Evolutionary conservation across 306 rosid genomes (phyloP).

Genomic region (Vigna reflexopilosa): DNA sequence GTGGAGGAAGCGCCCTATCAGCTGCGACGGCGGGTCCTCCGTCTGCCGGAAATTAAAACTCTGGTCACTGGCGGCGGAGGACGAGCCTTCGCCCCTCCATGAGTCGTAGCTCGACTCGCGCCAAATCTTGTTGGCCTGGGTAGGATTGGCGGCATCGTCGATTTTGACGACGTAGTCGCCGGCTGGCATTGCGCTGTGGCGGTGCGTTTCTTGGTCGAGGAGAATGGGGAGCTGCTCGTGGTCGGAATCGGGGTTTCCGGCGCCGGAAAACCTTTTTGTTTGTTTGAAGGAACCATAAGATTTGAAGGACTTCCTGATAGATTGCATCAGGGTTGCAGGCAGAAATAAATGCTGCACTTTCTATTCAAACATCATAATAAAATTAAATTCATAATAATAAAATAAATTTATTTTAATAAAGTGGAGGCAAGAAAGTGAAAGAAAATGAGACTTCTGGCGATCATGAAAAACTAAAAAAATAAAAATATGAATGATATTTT

Average conservation of each 20-base stretch:
- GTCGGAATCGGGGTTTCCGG: constrained; percentile 11
- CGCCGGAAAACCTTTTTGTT: constrained; percentile 45
- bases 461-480: constrained; percentile 1
- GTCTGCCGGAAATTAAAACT: constrained; percentile 56
- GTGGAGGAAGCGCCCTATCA: constrained; percentile 73
- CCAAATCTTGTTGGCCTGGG: constrained; percentile 45
- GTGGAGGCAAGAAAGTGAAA: not conserved
- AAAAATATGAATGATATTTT: not conserved
- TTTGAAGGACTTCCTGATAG: constrained; percentile 68
- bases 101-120: constrained; percentile 67
- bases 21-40: constrained; percentile 84
- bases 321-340: constrained; percentile 54
- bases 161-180: constrained; percentile 62
- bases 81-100: constrained; percentile 42
- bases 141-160: constrained; percentile 25
- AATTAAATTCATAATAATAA: too few species aligned
- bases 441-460: not conserved
- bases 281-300: constrained; percentile 55
- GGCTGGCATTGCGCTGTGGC: constrained; percentile 10
- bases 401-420: not conserved
- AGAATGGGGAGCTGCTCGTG: constrained; percentile 71
- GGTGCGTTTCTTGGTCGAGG: constrained; percentile 39
- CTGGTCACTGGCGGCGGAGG: not conserved
- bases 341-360: not conserved
- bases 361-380: not conserved